phyloP scores from a whole-genome alignment of 108 stramenopile species.

The Pinguiococcus pyrenoidosus region DNA sequence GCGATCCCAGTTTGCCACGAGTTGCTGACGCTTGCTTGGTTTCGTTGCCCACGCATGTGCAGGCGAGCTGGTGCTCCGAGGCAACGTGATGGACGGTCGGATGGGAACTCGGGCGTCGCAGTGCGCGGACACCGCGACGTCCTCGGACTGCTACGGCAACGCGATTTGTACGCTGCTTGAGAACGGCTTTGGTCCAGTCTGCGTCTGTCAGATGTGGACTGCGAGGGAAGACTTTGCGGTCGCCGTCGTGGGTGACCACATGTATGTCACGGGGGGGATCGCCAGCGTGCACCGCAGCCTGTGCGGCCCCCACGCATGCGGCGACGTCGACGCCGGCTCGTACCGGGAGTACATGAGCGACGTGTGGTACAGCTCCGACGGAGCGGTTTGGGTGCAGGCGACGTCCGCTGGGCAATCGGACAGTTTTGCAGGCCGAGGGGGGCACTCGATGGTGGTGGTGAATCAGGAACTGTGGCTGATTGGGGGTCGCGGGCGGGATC shows the following conservation, averaged over 20 bases:
- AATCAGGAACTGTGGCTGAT: slow-evolving; percentile 1
- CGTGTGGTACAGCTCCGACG: slow-evolving; percentile 53
- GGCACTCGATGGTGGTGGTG: slow-evolving; percentile 8
- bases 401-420: slow-evolving; percentile 22
- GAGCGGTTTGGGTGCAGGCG: slow-evolving; percentile 43
- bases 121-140: no score
- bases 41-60: no score
- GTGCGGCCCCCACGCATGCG: slow-evolving; percentile 52
- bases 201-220: slow-evolving; percentile 59
- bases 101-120: no score
- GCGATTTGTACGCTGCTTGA: no score
- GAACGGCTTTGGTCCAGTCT: no score
- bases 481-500: slow-evolving; percentile 8
- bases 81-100: no score
- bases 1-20: no score
- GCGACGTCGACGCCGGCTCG: slow-evolving; percentile 39
- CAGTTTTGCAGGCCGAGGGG: slow-evolving; percentile 4
- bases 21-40: no score
- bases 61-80: no score
- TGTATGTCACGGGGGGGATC: slow-evolving; percentile 59
- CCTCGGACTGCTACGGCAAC: slow-evolving; percentile 43
- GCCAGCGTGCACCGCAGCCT: slow-evolving; percentile 30
- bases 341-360: slow-evolving; percentile 52
- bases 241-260: slow-evolving; percentile 40
- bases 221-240: slow-evolving; percentile 50